Conservation (phyloP, 2,329 filamentous ascomycete genomes). For the Hypoxylon sp. region DNA sequence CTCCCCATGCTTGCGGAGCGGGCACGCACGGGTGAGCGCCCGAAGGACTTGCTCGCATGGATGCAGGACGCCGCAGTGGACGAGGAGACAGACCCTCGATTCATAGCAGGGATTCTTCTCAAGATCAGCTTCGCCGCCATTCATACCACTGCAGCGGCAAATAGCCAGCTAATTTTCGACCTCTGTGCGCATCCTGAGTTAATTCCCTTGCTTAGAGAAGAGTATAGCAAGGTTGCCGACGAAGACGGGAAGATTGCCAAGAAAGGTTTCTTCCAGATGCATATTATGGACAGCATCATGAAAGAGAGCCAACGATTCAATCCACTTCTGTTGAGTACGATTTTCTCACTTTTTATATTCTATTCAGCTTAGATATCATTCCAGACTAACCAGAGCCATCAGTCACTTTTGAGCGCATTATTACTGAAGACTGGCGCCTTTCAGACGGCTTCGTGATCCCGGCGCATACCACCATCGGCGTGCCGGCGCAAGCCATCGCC, state of each 20-base stretch:
- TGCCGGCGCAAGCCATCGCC: slow-evolving; percentile 45
- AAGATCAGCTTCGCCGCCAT: slow-evolving; percentile 51
- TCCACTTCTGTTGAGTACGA: slow-evolving; percentile 47
- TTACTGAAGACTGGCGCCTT: slow-evolving; percentile 43
- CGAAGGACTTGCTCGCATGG: slow-evolving; percentile 35
- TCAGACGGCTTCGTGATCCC: slow-evolving; percentile 53
- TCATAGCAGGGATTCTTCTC: slow-evolving; percentile 44
- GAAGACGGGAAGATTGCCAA: slow-evolving; percentile 42
- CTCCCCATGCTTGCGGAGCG: slow-evolving; percentile 41
- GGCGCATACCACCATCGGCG: slow-evolving; percentile 46
- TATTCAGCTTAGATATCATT: not conserved
- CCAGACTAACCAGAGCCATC: not conserved
- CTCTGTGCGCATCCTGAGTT: slow-evolving; percentile 55
- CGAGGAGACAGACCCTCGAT: slow-evolving; percentile 39
- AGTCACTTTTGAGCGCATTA: slow-evolving; percentile 47
- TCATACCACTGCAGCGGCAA: slow-evolving; percentile 50
- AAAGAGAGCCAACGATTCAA: slow-evolving; percentile 56
- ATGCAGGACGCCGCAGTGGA: slow-evolving; percentile 43
- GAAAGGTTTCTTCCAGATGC: slow-evolving; percentile 45
- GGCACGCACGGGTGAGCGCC: slow-evolving; percentile 9
- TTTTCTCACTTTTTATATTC: slow-evolving; percentile 8
- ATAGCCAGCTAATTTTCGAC: slow-evolving; percentile 51
- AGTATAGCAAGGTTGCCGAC: slow-evolving; percentile 49
- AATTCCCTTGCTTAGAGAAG: slow-evolving; percentile 58
- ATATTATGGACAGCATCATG: slow-evolving; percentile 56